Conservation (phyloP, 2,329 filamentous ascomycete genomes). For the Fusarium sp. region DNA sequence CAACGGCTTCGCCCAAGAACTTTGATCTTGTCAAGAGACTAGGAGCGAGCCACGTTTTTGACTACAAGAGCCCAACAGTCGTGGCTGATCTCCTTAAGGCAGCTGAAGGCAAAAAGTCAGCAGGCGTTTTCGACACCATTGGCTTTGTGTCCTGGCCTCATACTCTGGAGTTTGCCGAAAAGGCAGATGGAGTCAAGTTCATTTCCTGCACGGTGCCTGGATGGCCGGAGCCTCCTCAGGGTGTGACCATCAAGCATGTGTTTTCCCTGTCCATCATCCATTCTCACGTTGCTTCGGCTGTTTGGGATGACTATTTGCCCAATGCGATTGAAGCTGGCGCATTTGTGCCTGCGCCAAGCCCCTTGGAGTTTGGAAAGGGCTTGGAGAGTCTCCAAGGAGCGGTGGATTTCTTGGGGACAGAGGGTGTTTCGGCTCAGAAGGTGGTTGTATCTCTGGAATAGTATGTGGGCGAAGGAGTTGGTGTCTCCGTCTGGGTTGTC, state of each 20-base stretch:
- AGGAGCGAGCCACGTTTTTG: slow-evolving; percentile 57
- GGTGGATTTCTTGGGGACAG: slow-evolving; percentile 9
- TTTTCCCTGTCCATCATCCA: slow-evolving; percentile 16
- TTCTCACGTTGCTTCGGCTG: slow-evolving; percentile 24
- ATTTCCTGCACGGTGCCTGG: slow-evolving; percentile 19
- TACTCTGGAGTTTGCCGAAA: slow-evolving; percentile 11
- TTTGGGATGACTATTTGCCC: slow-evolving; percentile 26
- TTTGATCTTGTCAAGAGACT: slow-evolving; percentile 56
- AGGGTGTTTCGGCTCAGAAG: slow-evolving; percentile 31
- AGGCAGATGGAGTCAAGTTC: slow-evolving; percentile 19
- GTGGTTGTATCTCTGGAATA: slow-evolving; percentile 18
- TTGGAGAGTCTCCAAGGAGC: slow-evolving; percentile 19
- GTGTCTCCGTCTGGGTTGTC: background rate
- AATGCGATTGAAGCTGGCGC: slow-evolving; percentile 17
- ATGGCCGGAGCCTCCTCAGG: background rate
- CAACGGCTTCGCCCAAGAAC: slow-evolving; percentile 57
- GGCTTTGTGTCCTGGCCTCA: slow-evolving; percentile 10
- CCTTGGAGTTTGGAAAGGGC: slow-evolving; percentile 23
- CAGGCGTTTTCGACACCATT: slow-evolving; percentile 20
- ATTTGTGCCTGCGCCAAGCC: slow-evolving; percentile 22
- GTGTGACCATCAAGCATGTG: slow-evolving; percentile 8
- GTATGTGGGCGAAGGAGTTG: background rate
- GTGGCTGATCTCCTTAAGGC: slow-evolving; percentile 27
- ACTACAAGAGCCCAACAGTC: slow-evolving; percentile 52
- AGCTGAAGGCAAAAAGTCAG: slow-evolving; percentile 1